Conservation (phyloP, 371 early-diverging fungal species). For the Mortierella sp. region DNA sequence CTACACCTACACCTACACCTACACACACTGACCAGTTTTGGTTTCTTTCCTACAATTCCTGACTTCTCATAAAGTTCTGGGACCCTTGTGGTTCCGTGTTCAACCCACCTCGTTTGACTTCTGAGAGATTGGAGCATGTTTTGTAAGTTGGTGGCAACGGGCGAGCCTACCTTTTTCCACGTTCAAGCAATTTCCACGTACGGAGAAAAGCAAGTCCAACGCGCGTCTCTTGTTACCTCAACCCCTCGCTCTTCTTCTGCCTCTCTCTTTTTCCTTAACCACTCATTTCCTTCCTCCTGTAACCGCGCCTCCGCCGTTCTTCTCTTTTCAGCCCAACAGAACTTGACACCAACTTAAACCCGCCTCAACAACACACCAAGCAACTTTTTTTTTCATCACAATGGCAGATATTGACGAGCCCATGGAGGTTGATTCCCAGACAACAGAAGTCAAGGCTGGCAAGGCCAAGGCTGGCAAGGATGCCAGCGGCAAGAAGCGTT, state of each 20-base stretch:
- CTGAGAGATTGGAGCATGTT: too few relatives aligned
- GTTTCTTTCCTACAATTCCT: not conserved
- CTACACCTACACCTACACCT: not conserved
- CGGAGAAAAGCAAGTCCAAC: conserved; percentile 7
- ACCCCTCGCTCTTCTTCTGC: not conserved
- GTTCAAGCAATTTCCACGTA: not conserved
- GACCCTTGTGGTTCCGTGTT: not conserved
- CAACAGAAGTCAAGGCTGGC: conserved; percentile 46
- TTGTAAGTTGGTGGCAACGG: conserved; percentile 2
- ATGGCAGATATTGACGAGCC: conserved; percentile 58
- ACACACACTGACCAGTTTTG: conserved; percentile 13
- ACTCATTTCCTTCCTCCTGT: not conserved
- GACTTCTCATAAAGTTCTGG: not conserved
- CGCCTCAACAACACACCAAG: not conserved
- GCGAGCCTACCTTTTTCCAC: not conserved
- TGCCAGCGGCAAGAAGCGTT: conserved; percentile 81
- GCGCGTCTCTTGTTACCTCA: not conserved
- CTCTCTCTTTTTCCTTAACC: not conserved
- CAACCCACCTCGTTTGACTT: not conserved
- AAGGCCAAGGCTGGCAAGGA: conserved; percentile 74
- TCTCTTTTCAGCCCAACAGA: not conserved
- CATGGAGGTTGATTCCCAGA: conserved; percentile 54
- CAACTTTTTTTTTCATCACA: not conserved
- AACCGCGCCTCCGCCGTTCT: conserved; percentile 1
- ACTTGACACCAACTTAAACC: not conserved